Conservation (phyloP, 306 rosid genomes). For the Malus fusca region DNA sequence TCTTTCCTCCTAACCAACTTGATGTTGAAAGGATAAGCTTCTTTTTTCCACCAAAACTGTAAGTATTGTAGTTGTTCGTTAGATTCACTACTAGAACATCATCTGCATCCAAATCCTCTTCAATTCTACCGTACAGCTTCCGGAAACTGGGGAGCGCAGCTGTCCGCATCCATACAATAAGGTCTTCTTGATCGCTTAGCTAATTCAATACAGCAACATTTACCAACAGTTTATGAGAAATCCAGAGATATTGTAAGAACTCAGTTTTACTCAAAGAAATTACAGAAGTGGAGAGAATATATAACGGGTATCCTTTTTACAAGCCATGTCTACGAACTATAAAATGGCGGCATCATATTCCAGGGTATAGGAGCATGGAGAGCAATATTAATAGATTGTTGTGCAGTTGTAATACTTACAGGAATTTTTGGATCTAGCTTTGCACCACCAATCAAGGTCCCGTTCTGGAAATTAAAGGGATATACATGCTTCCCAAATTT, state of each 20-base stretch:
- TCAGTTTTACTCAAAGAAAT: conserved; percentile 7
- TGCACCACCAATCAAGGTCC: conserved; percentile 82
- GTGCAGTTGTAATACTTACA: conserved; percentile 46
- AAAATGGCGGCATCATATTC: not conserved
- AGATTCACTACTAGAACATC: conserved; percentile 65
- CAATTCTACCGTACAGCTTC: conserved; percentile 87
- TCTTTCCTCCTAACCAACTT: conserved; percentile 90
- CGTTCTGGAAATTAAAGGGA: conserved; percentile 92
- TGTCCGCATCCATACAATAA: conserved; percentile 95
- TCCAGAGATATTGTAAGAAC: conserved; percentile 17
- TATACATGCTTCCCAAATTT: conserved; percentile 84
- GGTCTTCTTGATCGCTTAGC: conserved; percentile 97
- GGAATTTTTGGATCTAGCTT: conserved; percentile 62
- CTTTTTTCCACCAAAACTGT: conserved; percentile 91
- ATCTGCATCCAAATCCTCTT: conserved; percentile 76
- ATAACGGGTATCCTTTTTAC: not conserved
- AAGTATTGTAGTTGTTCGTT: conserved; percentile 74
- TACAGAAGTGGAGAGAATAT: not conserved
- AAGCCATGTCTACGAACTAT: not conserved
- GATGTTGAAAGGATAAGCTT: conserved; percentile 82
- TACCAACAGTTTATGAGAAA: conserved; percentile 8
- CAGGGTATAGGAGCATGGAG: not conserved
- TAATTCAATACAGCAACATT: conserved; percentile 23
- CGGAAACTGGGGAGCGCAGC: conserved; percentile 96
- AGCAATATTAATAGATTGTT: not conserved